Base-by-base conservation (phyloP, 1,284 basidiomycete genomes). In the Cutaneotrichosporon mucoides region DNA sequence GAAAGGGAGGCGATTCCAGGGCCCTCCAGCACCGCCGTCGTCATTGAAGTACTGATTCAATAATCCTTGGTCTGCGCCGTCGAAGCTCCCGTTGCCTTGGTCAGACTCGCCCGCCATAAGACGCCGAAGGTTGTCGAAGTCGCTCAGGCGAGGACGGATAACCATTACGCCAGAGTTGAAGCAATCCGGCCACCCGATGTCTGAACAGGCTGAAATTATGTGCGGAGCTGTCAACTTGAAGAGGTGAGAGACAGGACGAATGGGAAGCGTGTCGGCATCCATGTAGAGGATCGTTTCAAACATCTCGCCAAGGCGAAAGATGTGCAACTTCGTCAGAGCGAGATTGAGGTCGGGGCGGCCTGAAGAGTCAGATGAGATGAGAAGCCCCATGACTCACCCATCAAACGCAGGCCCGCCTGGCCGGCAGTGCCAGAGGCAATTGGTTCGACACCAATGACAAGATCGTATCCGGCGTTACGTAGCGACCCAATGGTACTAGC, bases 171-270 rank as follows among this genome's bases (percentile, higher is more conserved):
- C 95, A 34, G 93, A 95, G 76, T 98, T 99, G 82, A 99, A 98
- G 61, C 95, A 93, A 77, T 99, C 95, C 43, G 95, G 95, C 95
- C 95, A 99, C 66, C 95, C 95, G 36, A 92, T 90, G 76, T 99
- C 95, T 5, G 95, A 92, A 13, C 87, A 89, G 9, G 95, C 95
- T 45, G 93, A 88, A 66, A 83, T 78, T 24, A 64, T 63, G 60
- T 76, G 73, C 13, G 68, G 69, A 11, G 51, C 46, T 15, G 72
- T 72, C 0, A 86, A 82, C 34, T 82, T 81, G 76, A 97, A 94
- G n/a, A 97, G 85, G 75, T 93, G 91, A 33, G 89, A 88, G 53
- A 97, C 79, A 16, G 92, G 88, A 12, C 86, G 85, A 53, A 96
- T 83, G 48, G 94, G 92, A 62, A 99, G 87, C 50, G 93, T 87